These are phyloP conservation scores for Ogataea corticis DNA, from an alignment of 805 yeast species.

Conservation along the genomic window DNA sequence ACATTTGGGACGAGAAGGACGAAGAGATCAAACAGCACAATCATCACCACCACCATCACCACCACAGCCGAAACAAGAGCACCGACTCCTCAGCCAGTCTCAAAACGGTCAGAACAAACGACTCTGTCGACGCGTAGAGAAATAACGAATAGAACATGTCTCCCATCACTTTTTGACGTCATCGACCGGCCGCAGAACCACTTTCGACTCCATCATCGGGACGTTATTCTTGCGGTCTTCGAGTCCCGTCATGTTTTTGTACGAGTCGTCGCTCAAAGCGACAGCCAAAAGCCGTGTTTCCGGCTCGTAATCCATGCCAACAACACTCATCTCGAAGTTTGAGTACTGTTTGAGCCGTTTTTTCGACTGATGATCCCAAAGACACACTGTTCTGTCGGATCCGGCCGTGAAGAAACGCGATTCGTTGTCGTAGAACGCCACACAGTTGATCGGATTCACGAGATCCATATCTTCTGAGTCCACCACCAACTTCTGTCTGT, in stretches of 20 bases:
- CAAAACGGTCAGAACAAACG: constrained; percentile 11
- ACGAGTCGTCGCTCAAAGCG: constrained; percentile 46
- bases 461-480: constrained; percentile 20
- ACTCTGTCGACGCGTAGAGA: constrained; percentile 13
- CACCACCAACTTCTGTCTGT: constrained; percentile 42
- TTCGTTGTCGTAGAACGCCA: constrained; percentile 17
- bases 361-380: constrained; percentile 34
- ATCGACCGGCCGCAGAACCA: constrained; percentile 14
- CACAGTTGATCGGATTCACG: constrained; percentile 28
- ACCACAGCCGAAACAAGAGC: constrained; percentile 14
- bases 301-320: constrained; percentile 18
- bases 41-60: constrained; percentile 3
- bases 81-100: constrained; percentile 12
- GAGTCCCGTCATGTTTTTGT: constrained; percentile 31
- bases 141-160: too few species aligned
- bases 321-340: constrained; percentile 24
- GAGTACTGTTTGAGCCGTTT: constrained; percentile 29
- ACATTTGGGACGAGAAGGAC: constrained; percentile 22
- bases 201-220: constrained; percentile 20
- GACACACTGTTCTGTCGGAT: constrained; percentile 31
- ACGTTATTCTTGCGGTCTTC: constrained; percentile 19
- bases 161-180: constrained; percentile 1
- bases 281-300: constrained; percentile 31
- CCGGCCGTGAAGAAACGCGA: constrained; percentile 30
- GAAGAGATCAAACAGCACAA: constrained; percentile 6